Percentiles rank a stretch among this genome's conserved stretches.
Conservation (phyloP, 176 grass and related monocot genomes). For the bread wheat (Triticum aestivum) region DNA sequence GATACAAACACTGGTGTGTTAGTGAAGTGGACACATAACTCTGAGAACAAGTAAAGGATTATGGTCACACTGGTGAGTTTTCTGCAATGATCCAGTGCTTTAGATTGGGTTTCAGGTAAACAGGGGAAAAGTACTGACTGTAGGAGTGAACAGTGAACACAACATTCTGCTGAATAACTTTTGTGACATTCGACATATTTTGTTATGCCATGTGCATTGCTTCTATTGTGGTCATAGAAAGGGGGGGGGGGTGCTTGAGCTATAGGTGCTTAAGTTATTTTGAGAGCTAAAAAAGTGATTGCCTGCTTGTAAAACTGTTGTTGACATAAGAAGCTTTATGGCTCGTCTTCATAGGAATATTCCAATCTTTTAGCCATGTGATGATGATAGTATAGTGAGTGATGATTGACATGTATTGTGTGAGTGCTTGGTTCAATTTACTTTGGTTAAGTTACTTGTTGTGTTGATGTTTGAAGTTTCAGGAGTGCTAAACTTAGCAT, state of each 20-base stretch:
- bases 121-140: background rate
- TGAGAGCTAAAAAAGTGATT: background rate
- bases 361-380: background rate
- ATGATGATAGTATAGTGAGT: background rate
- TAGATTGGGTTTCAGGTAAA: conserved; percentile 8
- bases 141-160: background rate
- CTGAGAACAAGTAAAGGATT: background rate
- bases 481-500: background rate
- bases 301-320: background rate
- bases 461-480: background rate
- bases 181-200: background rate
- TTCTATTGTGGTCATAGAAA: background rate
- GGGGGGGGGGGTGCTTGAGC: conserved; percentile 13
- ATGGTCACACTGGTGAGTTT: background rate
- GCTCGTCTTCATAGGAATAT: background rate
- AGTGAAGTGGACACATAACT: conserved; percentile 3
- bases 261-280: background rate
- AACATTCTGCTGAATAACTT: background rate
- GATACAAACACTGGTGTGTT: background rate
- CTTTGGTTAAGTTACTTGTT: background rate
- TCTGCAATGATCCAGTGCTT: background rate
- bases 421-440: background rate
- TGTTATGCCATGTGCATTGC: background rate
- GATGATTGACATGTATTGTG: background rate
- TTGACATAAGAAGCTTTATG: background rate